Evolutionary conservation across 192 early-diverging fungal genomes (phyloP).

Genomic region (Powellomyces hirtus): DNA sequence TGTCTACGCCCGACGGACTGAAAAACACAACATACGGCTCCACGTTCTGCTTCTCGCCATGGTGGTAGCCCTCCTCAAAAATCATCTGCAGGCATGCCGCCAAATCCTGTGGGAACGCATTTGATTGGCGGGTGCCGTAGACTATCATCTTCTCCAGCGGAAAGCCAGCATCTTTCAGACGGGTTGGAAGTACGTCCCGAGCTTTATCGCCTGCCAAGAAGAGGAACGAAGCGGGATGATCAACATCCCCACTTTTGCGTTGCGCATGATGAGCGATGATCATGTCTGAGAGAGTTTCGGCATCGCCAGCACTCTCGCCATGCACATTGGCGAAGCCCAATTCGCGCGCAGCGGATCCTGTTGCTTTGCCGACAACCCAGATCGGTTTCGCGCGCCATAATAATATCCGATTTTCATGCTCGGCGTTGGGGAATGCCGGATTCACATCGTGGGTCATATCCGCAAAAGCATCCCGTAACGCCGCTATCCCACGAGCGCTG

Average conservation of each 20-base stretch:
- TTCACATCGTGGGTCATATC: too few species aligned
- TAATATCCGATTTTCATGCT: background rate
- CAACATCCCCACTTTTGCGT: background rate
- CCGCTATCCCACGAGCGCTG: constrained; percentile 1
- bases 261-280: constrained; percentile 27
- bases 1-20: constrained; percentile 57
- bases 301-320: constrained; percentile 32
- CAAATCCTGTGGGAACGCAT: constrained; percentile 5
- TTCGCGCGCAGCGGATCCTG: constrained; percentile 26
- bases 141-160: constrained; percentile 34
- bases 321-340: constrained; percentile 15
- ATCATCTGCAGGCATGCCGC: background rate
- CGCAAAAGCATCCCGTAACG: background rate
- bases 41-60: background rate
- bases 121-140: constrained; percentile 36
- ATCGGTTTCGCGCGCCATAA: constrained; percentile 39
- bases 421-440: background rate
- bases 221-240: constrained; percentile 14
- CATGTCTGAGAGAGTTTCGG: constrained; percentile 31
- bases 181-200: constrained; percentile 35
- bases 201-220: constrained; percentile 58
- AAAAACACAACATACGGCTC: constrained; percentile 53
- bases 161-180: constrained; percentile 23
- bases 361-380: constrained; percentile 47
- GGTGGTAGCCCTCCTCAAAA: too few species aligned